Evolutionary conservation across 164 flowering plant species (phyloP), one percentile per base, ranked within the genome.

Genomic region (Litsea cubeba): DNA sequence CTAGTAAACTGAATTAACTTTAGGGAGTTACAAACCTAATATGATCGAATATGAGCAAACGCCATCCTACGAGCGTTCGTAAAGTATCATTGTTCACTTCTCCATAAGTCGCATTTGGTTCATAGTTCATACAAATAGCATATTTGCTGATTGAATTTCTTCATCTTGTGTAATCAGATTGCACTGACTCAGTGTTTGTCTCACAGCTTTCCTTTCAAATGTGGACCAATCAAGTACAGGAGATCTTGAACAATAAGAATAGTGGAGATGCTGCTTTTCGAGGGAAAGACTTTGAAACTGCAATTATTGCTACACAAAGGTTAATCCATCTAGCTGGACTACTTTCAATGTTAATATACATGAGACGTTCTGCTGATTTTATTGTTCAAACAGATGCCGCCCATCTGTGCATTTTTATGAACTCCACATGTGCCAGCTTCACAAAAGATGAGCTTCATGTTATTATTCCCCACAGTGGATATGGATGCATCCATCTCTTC

Each of bases 181-280:
- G 2, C 69, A 65, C 30, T 54, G n/a, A 54, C 60, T 54, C 60
- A 18, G n/a, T 54, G 60, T 25, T 30, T n/a, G 15, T 54, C 14
- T 30, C 85, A 87, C 91, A 92, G 97, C 94, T 94, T 74, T 94
- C 98, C 46, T 94, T 94, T 71, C 95, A 92, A 79, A 81, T 94
- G 97, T 94, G 98, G 98, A 89, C 98, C 57, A 87, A 82, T 77
- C 95, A 94, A 85, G 89, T 94, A 88, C 98, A 91, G 78, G 98
- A 92, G 74, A 85, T 93, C 11, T 79, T 92, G 83, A 89, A 88
- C 75, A 89, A 85, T 60, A 94, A 90, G 88, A 94, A 90, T 84
- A 89, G 83, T 54, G 98, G 95, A 58, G 98, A 94, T 77, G 72
- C 87, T 15, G 95, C 98, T 68, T 94, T 94, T 76, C 87, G 91